A percentile compares a stretch with the other conserved stretches of the same genome.
phyloP scores from a whole-genome alignment of 495 filamentous ascomycete species.

The Penicillium cinerascens region DNA sequence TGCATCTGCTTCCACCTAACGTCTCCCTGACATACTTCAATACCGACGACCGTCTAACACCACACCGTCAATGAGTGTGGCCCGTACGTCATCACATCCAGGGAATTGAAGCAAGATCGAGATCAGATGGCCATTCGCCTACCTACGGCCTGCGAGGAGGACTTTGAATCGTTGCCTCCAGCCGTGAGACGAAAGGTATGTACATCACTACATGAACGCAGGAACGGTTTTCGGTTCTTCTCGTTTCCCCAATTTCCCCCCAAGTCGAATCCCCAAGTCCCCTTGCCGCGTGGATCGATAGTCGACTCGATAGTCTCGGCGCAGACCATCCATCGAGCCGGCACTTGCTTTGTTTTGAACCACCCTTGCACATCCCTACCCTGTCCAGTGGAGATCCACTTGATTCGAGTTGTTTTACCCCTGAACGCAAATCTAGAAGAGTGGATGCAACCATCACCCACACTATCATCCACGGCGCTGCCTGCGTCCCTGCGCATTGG shows the following conservation, averaged over 20 bases:
- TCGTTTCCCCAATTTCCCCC: background rate
- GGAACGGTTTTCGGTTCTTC: background rate
- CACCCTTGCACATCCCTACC: background rate
- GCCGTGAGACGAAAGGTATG: slow-evolving; percentile 38
- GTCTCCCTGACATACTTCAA: background rate
- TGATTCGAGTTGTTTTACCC: slow-evolving; percentile 5
- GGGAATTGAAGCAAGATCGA: background rate
- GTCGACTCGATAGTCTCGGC: slow-evolving; percentile 3
- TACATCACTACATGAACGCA: background rate
- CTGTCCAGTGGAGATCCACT: slow-evolving; percentile 3
- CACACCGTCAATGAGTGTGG: background rate
- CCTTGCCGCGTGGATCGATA: slow-evolving; percentile 4
- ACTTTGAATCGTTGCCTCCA: slow-evolving; percentile 35
- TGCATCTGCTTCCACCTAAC: background rate
- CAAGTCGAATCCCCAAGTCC: too few relatives aligned
- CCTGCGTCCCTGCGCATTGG: slow-evolving; percentile 7
- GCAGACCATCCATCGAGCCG: background rate
- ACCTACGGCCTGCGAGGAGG: slow-evolving; percentile 16
- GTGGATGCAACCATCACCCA: slow-evolving; percentile 22
- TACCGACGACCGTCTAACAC: background rate
- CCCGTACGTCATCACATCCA: background rate
- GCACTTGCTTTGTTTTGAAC: background rate
- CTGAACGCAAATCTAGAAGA: background rate
- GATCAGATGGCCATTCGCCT: background rate
- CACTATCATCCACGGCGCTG: slow-evolving; percentile 31